Evolutionary conservation across 805 yeast species (phyloP).

Genomic region (Maudiozyma bulderi): DNA sequence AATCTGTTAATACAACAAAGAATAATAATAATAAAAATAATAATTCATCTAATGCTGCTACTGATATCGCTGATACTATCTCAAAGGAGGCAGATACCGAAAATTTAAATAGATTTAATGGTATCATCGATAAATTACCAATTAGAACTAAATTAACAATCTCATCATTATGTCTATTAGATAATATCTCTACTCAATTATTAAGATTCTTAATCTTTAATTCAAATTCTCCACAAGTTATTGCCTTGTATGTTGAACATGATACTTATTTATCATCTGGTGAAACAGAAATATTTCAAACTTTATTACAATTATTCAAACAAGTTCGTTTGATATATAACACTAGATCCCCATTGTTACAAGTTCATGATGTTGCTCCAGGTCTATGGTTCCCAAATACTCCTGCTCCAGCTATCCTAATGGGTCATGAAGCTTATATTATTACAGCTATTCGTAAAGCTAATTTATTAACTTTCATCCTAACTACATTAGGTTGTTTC

Average conservation of each 20-base stretch:
- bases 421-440: constrained; percentile 43
- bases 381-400: constrained; percentile 62
- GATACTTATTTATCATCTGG: constrained; percentile 45
- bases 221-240: constrained; percentile 42
- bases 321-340: constrained; percentile 63
- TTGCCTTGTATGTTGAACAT: constrained; percentile 51
- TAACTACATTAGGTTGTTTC: constrained; percentile 77
- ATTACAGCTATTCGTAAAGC: constrained; percentile 60
- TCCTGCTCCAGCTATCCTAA: constrained; percentile 46
- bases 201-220: constrained; percentile 62
- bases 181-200: constrained; percentile 73
- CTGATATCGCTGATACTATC: not conserved
- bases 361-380: constrained; percentile 60
- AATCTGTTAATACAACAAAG: too few relatives aligned
- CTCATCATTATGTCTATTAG: constrained; percentile 66
- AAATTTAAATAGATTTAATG: constrained; percentile 17
- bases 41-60: not conserved
- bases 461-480: constrained; percentile 76
- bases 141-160: constrained; percentile 51
- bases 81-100: constrained; percentile 9
- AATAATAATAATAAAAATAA: too few relatives aligned
- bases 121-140: constrained; percentile 23
- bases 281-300: constrained; percentile 51
- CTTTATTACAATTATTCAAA: constrained; percentile 66
- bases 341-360: constrained; percentile 60